These are phyloP conservation scores for Picochlorum sp. DNA, from an alignment of 139 green algal genomes.

Conservation along the genomic window DNA sequence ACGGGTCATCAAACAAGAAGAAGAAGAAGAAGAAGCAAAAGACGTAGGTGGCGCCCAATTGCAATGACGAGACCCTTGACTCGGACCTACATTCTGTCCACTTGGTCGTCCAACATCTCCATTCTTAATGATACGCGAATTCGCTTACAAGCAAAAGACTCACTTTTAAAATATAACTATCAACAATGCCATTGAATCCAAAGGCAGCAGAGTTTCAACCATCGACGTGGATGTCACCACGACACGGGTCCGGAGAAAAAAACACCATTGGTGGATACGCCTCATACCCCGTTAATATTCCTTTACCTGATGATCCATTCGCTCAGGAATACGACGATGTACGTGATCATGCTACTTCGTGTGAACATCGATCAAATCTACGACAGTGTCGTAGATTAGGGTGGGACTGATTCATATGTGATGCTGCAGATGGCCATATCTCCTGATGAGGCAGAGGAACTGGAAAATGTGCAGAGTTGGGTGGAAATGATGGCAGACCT, in stretches of 20 bases:
- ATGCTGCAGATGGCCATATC: constrained; percentile 17
- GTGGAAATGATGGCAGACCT: constrained; percentile 27
- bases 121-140: no score
- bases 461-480: constrained; percentile 27
- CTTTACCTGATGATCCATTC: constrained; percentile 11
- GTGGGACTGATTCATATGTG: no score
- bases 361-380: no score
- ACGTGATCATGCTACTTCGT: background rate
- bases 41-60: no score
- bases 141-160: no score
- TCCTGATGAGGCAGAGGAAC: constrained; percentile 21
- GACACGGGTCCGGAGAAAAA: constrained; percentile 1
- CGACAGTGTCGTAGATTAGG: no score
- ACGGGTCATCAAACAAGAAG: no score
- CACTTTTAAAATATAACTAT: background rate
- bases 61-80: no score
- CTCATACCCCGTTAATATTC: constrained; percentile 1
- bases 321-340: constrained; percentile 3
- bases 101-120: no score
- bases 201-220: constrained; percentile 3
- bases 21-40: no score
- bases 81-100: no score
- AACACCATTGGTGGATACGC: background rate
- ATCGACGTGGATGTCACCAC: background rate
- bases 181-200: constrained; percentile 3